phyloP scores from a whole-genome alignment of 257 asterid genomes.

The Capsicum rhomboideum region DNA sequence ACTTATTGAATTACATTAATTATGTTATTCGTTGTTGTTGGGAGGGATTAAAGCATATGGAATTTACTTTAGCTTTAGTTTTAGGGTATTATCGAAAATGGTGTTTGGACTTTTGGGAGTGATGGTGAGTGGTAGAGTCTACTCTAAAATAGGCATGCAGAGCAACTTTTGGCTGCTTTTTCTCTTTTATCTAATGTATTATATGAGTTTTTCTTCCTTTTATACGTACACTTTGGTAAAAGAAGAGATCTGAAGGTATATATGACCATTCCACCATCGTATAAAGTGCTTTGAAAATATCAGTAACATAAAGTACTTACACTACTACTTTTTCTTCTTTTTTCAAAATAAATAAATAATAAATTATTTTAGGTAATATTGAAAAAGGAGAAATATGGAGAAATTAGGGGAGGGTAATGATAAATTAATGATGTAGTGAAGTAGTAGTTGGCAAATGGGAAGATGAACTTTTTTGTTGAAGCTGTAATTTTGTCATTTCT shows the following conservation, averaged over 20 bases:
- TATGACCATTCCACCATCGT: not conserved
- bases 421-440: constrained; percentile 8
- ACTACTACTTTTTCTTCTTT: not conserved
- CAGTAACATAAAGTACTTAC: not conserved
- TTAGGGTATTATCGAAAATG: not conserved
- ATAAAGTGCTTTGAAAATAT: constrained; percentile 11
- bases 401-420: not conserved
- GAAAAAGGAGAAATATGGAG: too few relatives aligned
- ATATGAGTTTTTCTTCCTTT: not conserved
- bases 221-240: constrained; percentile 27
- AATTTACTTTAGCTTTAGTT: not conserved
- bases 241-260: constrained; percentile 19
- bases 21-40: not conserved
- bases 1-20: not conserved
- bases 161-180: constrained; percentile 29
- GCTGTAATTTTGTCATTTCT: constrained; percentile 9
- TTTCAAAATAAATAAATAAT: too few relatives aligned
- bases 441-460: not conserved
- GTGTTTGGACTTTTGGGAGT: constrained; percentile 1
- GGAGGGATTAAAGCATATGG: not conserved
- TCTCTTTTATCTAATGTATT: not conserved
- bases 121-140: not conserved
- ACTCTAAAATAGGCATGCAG: constrained; percentile 17
- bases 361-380: not conserved
- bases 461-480: not conserved